Percentiles rank a stretch among this genome's conserved stretches.
Conservation (phyloP, 345 rosid species). For the Bruguiera parviflora region DNA sequence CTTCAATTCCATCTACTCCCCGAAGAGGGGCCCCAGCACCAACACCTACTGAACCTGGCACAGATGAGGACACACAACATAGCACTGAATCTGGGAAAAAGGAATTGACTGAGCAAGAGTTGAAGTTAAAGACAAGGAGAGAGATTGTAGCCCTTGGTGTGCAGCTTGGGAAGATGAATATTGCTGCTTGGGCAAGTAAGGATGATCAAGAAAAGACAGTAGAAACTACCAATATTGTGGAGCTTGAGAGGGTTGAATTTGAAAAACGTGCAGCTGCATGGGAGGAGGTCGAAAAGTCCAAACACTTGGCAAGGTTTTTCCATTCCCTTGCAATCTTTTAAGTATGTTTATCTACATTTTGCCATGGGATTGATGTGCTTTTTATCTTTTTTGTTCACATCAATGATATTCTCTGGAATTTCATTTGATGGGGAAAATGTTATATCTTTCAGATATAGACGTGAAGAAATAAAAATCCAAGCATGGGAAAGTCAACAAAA, state of each 20-base stretch:
- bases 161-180: constrained; percentile 78
- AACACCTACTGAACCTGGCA: constrained; percentile 33
- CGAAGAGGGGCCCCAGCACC: constrained; percentile 45
- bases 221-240: constrained; percentile 25
- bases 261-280: constrained; percentile 70
- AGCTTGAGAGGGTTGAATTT: constrained; percentile 43
- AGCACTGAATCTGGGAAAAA: constrained; percentile 22
- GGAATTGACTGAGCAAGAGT: constrained; percentile 59
- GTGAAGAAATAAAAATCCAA: constrained; percentile 69
- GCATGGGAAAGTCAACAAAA: constrained; percentile 81
- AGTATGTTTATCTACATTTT: background rate
- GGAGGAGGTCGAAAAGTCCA: constrained; percentile 71
- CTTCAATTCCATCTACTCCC: constrained; percentile 69
- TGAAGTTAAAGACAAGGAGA: constrained; percentile 64
- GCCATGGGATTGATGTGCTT: no score
- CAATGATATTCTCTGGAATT: background rate
- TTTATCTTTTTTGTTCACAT: no score
- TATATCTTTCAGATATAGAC: constrained; percentile 43
- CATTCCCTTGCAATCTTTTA: background rate
- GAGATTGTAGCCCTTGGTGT: constrained; percentile 76
- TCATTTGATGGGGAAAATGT: constrained; percentile 10
- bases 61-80: constrained; percentile 30
- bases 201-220: constrained; percentile 48
- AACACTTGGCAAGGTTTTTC: constrained; percentile 54
- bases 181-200: constrained; percentile 82